Conservation (phyloP, 192 early-diverging fungal genomes). For the Rhizophagus clarus region DNA sequence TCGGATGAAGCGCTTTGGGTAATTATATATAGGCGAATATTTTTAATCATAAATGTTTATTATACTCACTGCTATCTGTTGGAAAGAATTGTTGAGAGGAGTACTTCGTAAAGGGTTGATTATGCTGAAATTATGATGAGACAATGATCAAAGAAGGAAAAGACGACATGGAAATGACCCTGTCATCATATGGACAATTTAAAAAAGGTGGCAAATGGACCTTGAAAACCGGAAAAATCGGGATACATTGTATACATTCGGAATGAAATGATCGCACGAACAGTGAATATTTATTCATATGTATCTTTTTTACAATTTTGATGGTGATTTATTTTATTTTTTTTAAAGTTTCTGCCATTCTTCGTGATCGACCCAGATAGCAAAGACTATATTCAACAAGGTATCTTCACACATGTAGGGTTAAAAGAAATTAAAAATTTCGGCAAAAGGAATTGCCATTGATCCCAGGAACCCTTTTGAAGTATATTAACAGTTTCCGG, state of each 20-base stretch:
- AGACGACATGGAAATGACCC: background rate
- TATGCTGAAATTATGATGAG: no score
- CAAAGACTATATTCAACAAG: conserved; percentile 30
- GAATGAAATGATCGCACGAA: conserved; percentile 27
- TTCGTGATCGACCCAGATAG: conserved; percentile 32
- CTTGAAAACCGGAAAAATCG: conserved; percentile 33
- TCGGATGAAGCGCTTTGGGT: no score
- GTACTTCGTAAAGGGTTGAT: no score
- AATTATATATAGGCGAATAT: no score
- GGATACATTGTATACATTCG: conserved; percentile 34
- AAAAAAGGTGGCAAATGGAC: conserved; percentile 27
- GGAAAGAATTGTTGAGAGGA: no score
- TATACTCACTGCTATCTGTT: no score
- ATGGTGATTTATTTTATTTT: background rate
- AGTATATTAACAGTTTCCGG: conserved; percentile 30
- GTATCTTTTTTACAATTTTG: background rate
- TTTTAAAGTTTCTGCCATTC: conserved; percentile 26
- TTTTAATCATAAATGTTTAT: no score
- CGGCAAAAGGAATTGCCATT: conserved; percentile 26
- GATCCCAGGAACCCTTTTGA: conserved; percentile 28
- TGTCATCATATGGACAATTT: conserved; percentile 8
- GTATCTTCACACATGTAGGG: conserved; percentile 30
- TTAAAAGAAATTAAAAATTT: conserved; percentile 31
- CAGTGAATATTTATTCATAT: conserved; percentile 16
- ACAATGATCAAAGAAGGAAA: no score